phyloP scores from a whole-genome alignment of 225 moss, liverwort and hornwort species.

The Lunularia cruciata region DNA sequence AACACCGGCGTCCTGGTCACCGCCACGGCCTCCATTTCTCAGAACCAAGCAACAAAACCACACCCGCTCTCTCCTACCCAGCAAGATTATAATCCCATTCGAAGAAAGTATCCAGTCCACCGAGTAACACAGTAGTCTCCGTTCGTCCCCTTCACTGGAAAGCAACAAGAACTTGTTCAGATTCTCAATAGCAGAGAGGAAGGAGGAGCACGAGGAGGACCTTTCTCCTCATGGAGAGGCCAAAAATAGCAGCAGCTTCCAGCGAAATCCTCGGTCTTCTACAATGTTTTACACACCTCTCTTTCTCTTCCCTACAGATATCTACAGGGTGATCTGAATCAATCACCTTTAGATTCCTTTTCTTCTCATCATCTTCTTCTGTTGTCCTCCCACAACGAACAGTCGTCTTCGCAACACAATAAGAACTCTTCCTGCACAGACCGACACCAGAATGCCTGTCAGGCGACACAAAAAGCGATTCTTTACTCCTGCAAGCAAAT shows the following conservation, averaged over 20 bases:
- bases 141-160: no score
- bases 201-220: background rate
- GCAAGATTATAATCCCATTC: constrained; percentile 9
- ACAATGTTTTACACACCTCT: background rate
- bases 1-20: constrained; percentile 18
- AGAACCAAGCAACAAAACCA: background rate
- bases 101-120: background rate
- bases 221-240: constrained; percentile 10
- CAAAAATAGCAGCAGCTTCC: constrained; percentile 9
- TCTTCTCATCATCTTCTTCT: no score
- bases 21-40: constrained; percentile 27
- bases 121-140: background rate
- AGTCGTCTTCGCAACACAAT: no score
- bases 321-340: no score
- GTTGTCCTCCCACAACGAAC: no score
- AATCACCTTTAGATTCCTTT: no score
- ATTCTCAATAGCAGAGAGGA: background rate
- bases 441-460: background rate
- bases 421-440: no score
- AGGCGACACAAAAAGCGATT: no score
- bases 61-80: background rate
- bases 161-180: no score
- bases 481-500: no score
- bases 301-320: no score
- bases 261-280: constrained; percentile 5